Percentiles rank a stretch among this genome's conserved stretches.
phyloP scores from a whole-genome alignment of 169 alveolate species.

The Plasmodium coatneyi region DNA sequence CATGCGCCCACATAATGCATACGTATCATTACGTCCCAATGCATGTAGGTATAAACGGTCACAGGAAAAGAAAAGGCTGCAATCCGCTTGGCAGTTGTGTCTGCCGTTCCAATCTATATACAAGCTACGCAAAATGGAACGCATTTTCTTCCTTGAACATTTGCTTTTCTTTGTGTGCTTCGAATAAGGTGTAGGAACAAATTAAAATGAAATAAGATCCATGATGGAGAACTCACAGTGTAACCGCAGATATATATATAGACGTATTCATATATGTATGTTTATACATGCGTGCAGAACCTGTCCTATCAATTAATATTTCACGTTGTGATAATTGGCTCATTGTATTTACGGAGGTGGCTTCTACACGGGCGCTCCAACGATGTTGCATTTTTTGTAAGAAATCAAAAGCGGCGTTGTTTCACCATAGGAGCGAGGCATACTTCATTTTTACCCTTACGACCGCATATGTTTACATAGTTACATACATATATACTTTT shows the following conservation, averaged over 20 bases:
- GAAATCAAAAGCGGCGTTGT: neutral
- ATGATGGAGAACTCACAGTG: neutral
- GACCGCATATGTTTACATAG: neutral
- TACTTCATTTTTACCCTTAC: neutral
- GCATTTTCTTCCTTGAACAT: neutral
- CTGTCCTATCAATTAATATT: neutral
- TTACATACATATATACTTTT: neutral
- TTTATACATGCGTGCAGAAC: neutral
- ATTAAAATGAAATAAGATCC: neutral
- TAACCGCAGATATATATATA: neutral
- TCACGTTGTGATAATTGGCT: neutral
- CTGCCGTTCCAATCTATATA: neutral
- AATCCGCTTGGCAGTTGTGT: neutral
- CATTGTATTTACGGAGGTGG: neutral
- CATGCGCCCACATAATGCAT: neutral
- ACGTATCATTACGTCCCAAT: neutral
- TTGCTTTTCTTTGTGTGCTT: neutral
- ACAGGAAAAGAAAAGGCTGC: neutral
- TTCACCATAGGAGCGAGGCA: neutral
- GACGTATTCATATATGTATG: neutral
- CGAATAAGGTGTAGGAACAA: neutral
- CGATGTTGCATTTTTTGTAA: neutral
- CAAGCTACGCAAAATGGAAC: neutral
- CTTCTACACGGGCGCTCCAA: neutral
- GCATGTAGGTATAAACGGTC: neutral